Conservation (phyloP, 73 alveolate species). For the Paramecium octaurelia region DNA sequence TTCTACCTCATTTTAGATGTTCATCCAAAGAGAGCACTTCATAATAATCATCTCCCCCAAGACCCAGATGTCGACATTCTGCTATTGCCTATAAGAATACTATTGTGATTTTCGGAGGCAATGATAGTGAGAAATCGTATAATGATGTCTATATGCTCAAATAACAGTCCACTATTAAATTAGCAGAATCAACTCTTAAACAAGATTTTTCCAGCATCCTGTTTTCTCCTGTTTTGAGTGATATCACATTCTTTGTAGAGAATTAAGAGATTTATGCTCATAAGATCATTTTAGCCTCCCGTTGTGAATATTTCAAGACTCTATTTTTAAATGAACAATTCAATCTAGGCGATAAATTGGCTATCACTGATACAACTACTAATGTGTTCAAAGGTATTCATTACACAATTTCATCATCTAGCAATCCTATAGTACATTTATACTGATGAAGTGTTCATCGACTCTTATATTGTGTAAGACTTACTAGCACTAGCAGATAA, state of each 20-base stretch:
- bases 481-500: conserved; percentile 66
- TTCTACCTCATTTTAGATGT: not conserved
- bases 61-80: conserved; percentile 81
- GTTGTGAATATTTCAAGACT: conserved; percentile 73
- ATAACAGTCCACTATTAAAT: conserved; percentile 35
- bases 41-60: conserved; percentile 51
- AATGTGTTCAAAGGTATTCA: conserved; percentile 44
- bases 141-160: conserved; percentile 67
- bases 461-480: conserved; percentile 56
- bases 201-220: conserved; percentile 59
- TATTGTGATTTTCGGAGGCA: conserved; percentile 81
- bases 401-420: conserved; percentile 30
- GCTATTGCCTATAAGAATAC: conserved; percentile 70
- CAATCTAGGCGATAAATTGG: not conserved
- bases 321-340: conserved; percentile 52
- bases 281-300: conserved; percentile 68
- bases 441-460: conserved; percentile 63
- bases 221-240: conserved; percentile 51
- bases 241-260: conserved; percentile 70
- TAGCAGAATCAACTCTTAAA: conserved; percentile 69
- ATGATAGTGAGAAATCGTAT: conserved; percentile 79
- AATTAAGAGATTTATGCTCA: conserved; percentile 66
- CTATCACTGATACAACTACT: not conserved
- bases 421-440: conserved; percentile 66
- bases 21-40: conserved; percentile 19